phyloP scores from a whole-genome alignment of 441 rosid species.

The Croton laevigatus region DNA sequence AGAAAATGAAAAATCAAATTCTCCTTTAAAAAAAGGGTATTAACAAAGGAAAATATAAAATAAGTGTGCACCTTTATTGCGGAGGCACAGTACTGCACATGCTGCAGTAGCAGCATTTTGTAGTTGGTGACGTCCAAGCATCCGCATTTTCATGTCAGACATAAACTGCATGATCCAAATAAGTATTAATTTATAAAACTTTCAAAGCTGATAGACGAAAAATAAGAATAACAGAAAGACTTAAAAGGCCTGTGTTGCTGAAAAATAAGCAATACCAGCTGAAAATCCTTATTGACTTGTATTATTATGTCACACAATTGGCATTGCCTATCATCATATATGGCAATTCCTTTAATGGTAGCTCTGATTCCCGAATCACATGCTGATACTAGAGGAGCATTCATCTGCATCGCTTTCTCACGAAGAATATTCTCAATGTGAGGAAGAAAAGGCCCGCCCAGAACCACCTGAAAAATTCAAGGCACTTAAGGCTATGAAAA shows the following conservation, averaged over 20 bases:
- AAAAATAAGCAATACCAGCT: slow-evolving; percentile 38
- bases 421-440: slow-evolving; percentile 56
- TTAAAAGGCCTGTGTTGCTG: not conserved
- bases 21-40: not conserved
- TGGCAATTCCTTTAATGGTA: slow-evolving; percentile 45
- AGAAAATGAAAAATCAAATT: not conserved
- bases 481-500: slow-evolving; percentile 3
- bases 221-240: not conserved
- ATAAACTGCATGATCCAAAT: slow-evolving; percentile 45
- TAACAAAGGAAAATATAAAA: slow-evolving; percentile 5
- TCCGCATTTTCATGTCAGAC: slow-evolving; percentile 50
- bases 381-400: slow-evolving; percentile 51
- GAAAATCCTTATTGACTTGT: slow-evolving; percentile 40
- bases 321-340: slow-evolving; percentile 42
- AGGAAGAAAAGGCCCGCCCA: slow-evolving; percentile 79
- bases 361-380: slow-evolving; percentile 52
- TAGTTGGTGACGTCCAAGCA: slow-evolving; percentile 92
- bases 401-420: slow-evolving; percentile 48
- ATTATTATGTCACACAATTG: slow-evolving; percentile 61
- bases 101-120: slow-evolving; percentile 86
- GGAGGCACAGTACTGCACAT: slow-evolving; percentile 69
- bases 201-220: not conserved
- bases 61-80: slow-evolving; percentile 48
- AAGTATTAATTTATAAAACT: not conserved
- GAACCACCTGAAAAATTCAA: slow-evolving; percentile 46